Evolutionary conservation across 805 yeast species (phyloP).

Genomic region (Ogataea dorogensis): DNA sequence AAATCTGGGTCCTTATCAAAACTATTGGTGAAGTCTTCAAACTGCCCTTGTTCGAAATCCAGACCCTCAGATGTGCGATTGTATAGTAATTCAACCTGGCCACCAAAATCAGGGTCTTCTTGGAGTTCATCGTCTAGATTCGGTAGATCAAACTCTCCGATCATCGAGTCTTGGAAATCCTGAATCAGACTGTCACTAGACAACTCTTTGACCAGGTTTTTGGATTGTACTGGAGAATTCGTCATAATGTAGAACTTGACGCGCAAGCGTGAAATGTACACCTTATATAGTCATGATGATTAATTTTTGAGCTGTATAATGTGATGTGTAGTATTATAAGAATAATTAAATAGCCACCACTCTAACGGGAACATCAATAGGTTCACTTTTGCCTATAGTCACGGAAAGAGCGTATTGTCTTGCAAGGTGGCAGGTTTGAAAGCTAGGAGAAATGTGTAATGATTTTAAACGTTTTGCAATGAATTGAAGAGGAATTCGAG

Average conservation of each 20-base stretch:
- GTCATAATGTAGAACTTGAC: too few species aligned
- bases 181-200: constrained; percentile 20
- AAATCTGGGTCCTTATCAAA: constrained; percentile 6
- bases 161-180: constrained; percentile 14
- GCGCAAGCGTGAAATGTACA: too few species aligned
- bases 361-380: constrained; percentile 8
- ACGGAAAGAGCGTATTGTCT: constrained; percentile 46
- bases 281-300: too few species aligned
- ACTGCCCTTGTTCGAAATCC: constrained; percentile 12
- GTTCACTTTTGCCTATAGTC: constrained; percentile 7
- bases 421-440: constrained; percentile 62
- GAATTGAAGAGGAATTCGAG: constrained; percentile 11
- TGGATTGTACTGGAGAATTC: too few species aligned
- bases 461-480: constrained; percentile 31
- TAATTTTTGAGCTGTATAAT: constrained; percentile 1
- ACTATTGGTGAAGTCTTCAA: constrained; percentile 14
- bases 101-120: constrained; percentile 18
- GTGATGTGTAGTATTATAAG: constrained; percentile 3
- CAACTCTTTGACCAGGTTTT: constrained; percentile 4
- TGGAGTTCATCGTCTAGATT: constrained; percentile 11
- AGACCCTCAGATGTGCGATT: constrained; percentile 20
- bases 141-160: constrained; percentile 19
- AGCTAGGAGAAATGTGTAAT: constrained; percentile 56
- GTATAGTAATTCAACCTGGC: constrained; percentile 18
- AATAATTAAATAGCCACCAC: constrained; percentile 1